Conservation (phyloP, 163 green algal species). For the Chloromonas sp. region DNA sequence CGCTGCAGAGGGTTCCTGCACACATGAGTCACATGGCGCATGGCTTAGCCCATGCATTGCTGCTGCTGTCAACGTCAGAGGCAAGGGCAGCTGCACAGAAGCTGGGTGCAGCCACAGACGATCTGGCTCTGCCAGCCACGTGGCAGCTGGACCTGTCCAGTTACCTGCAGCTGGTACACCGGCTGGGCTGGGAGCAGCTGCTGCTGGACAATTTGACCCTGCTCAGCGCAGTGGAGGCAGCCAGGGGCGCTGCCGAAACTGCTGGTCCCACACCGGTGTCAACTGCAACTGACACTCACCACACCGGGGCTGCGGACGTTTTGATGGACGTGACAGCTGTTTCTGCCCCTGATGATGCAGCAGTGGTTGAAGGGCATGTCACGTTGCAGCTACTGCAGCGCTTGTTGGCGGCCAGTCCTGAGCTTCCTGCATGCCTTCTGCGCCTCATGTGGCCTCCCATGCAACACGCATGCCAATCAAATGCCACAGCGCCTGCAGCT, state of each 20-base stretch:
- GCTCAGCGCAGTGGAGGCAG: background rate
- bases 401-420: background rate
- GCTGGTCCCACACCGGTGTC: no score
- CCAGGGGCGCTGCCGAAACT: no score
- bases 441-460: no score
- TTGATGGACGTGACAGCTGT: no score
- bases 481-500: no score
- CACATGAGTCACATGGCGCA: background rate
- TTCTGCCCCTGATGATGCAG: background rate
- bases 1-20: background rate
- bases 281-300: no score
- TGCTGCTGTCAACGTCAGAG: background rate
- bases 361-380: background rate
- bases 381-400: background rate
- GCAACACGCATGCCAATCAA: no score
- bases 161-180: background rate
- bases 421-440: background rate
- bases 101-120: background rate
- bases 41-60: background rate
- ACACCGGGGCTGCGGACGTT: no score
- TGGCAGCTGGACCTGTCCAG: background rate
- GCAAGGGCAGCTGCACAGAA: background rate
- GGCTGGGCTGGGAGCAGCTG: background rate
- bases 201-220: background rate
- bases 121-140: background rate